Conservation (phyloP, 257 asterid species). For the Solanum chilense region DNA sequence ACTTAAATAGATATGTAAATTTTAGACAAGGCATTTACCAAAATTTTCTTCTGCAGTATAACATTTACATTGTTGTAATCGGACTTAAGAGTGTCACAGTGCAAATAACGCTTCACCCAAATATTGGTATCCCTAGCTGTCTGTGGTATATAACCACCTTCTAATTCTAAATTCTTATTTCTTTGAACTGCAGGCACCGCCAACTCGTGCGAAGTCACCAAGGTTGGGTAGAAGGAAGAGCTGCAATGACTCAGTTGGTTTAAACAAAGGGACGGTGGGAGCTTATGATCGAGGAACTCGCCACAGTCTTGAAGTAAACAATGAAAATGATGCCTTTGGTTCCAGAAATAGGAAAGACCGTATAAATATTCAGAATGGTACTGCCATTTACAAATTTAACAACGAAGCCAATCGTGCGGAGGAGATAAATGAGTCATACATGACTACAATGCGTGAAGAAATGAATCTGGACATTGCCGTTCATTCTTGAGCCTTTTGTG, state of each 20-base stretch:
- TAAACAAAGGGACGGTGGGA: conserved; percentile 12
- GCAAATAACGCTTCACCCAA: not conserved
- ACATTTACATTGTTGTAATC: not conserved
- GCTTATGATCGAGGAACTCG: conserved; percentile 16
- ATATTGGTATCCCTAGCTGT: not conserved
- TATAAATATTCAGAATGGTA: conserved; percentile 10
- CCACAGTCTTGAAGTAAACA: conserved; percentile 24
- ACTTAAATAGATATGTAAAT: not conserved
- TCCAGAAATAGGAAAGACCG: conserved; percentile 19
- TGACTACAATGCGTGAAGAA: conserved; percentile 23
- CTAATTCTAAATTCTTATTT: not conserved
- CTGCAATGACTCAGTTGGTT: conserved; percentile 26
- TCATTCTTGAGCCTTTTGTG: conserved; percentile 22
- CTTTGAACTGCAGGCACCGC: conserved; percentile 39
- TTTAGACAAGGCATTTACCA: not conserved
- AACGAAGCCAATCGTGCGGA: conserved; percentile 12
- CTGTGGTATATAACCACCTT: not conserved
- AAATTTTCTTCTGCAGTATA: not conserved
- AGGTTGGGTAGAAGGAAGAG: conserved; percentile 63
- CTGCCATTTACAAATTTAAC: conserved; percentile 13
- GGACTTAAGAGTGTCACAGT: not conserved
- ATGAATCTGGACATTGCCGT: conserved; percentile 14
- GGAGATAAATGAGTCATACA: conserved; percentile 16
- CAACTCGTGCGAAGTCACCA: conserved; percentile 78
- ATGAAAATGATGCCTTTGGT: conserved; percentile 12